Conservation (phyloP, 306 rosid species). For the Casuarina glauca region DNA sequence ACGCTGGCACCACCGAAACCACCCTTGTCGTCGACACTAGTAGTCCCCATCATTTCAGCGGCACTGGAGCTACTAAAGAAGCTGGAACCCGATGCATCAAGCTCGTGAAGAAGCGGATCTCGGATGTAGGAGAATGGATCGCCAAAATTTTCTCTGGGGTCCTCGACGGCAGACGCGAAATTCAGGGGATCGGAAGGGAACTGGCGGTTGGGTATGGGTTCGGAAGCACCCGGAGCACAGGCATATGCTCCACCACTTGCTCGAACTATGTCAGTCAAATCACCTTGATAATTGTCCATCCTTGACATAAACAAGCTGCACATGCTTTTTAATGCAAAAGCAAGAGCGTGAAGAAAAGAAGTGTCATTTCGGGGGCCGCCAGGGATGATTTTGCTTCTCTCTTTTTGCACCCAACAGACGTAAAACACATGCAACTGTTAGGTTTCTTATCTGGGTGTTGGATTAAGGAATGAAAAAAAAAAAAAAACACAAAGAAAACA, state of each 20-base stretch:
- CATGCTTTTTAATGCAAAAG: conserved; percentile 35
- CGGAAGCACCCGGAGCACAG: conserved; percentile 19
- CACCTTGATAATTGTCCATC: conserved; percentile 86
- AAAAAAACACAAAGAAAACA: background rate
- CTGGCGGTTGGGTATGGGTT: conserved; percentile 21
- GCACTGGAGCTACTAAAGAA: conserved; percentile 34
- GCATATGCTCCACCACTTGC: conserved; percentile 40
- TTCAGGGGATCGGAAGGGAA: conserved; percentile 30
- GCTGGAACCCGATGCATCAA: conserved; percentile 21
- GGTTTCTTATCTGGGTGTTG: conserved; percentile 9
- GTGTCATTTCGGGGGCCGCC: background rate
- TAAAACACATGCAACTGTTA: conserved; percentile 17
- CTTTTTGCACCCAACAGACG: conserved; percentile 17
- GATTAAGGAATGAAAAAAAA: conserved; percentile 7
- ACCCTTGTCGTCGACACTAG: conserved; percentile 11
- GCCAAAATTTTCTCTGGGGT: conserved; percentile 46
- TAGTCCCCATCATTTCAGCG: conserved; percentile 10
- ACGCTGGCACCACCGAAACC: conserved; percentile 5
- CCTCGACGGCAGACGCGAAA: conserved; percentile 38
- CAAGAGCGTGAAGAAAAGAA: background rate
- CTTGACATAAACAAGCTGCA: conserved; percentile 44
- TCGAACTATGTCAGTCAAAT: conserved; percentile 76
- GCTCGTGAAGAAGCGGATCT: conserved; percentile 73
- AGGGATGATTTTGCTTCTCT: background rate
- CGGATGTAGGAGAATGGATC: conserved; percentile 67